A percentile compares a stretch with the other conserved stretches of the same genome.
These are phyloP conservation scores for Sarocladiaceae sp. DNA, from an alignment of 2,329 filamentous ascomycete species.

Conservation along the genomic window DNA sequence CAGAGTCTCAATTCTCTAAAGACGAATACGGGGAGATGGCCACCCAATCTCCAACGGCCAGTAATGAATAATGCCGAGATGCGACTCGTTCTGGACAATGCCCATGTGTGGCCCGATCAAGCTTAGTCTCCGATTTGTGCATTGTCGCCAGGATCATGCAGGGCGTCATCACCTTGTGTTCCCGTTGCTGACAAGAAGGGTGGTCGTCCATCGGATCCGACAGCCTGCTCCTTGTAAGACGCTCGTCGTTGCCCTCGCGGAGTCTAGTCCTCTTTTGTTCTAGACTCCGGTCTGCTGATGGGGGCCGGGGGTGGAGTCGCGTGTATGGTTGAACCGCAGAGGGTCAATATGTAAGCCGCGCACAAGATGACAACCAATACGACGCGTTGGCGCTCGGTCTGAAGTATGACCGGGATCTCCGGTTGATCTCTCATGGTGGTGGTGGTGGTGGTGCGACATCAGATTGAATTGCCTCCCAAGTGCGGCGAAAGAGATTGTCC, in stretches of 20 bases:
- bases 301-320: not conserved
- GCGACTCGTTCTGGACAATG: too few species aligned
- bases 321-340: not conserved
- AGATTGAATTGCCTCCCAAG: not conserved
- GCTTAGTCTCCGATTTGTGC: too few species aligned
- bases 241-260: conserved; percentile 14
- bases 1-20: too few species aligned
- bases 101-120: too few species aligned
- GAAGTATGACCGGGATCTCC: not conserved
- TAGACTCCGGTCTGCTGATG: conserved; percentile 5
- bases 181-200: not conserved
- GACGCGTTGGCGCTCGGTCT: too few species aligned
- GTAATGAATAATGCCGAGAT: too few species aligned
- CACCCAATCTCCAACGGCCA: too few species aligned
- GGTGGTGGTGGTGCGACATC: not conserved
- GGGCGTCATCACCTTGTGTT: too few species aligned
- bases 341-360: not conserved
- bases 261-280: conserved; percentile 23
- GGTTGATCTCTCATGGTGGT: not conserved
- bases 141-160: too few species aligned
- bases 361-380: too few species aligned
- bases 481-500: conserved; percentile 17
- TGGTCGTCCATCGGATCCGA: conserved; percentile 1
- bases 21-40: too few species aligned
- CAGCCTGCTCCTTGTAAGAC: not conserved